Base-by-base conservation (phyloP, 371 early-diverging fungal species). In the Zychaea mexicana region DNA sequence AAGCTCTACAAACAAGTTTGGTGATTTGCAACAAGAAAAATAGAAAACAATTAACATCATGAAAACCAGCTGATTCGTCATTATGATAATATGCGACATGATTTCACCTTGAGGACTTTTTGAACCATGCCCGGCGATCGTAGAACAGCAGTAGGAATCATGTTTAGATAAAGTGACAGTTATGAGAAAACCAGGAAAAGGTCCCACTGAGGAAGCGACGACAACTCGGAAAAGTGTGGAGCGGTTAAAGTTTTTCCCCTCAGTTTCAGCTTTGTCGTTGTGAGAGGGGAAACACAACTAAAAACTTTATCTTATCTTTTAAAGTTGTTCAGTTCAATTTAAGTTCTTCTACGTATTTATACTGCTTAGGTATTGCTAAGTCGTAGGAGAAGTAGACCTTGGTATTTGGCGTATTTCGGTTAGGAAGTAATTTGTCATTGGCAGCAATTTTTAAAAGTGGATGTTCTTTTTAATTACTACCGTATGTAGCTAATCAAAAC, bases 1-100 rank as follows among this genome's bases (percentile, higher is more conserved):
- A 80, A 80, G 46, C 73, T 80, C 80, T 80, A 21, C 13, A 6
- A 22, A 38, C 5, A 45, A 22, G 19, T 19, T 49, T 19, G 36
- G 57, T 57, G 33, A 26, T 7, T 13, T 22, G 5, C 12, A 6
- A 42, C 13, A 42, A 42, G 42, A 42, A 15, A 42, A 42, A 17
- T 15, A 42, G n/a, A 7, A 39, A 3, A 42, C 4, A 2, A 7
- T 15, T 13, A 33, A 33, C n/a, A n/a, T n/a, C n/a, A n/a, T n/a
- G n/a, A 33, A 12, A 33, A 33, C 33, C 33, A 33, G 5, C 27
- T 47, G 38, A 45, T 45, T 42, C 45, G 13, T 12, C n/a, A n/a
- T n/a, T n/a, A n/a, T n/a, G n/a, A n/a, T n/a, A n/a, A n/a, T n/a
- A n/a, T n/a, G n/a, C n/a, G n/a, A 22, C 22, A 21, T 22, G 28